These are phyloP conservation scores for Ziziphus jujuba DNA, from an alignment of 306 rosid species.

Conservation along the genomic window DNA sequence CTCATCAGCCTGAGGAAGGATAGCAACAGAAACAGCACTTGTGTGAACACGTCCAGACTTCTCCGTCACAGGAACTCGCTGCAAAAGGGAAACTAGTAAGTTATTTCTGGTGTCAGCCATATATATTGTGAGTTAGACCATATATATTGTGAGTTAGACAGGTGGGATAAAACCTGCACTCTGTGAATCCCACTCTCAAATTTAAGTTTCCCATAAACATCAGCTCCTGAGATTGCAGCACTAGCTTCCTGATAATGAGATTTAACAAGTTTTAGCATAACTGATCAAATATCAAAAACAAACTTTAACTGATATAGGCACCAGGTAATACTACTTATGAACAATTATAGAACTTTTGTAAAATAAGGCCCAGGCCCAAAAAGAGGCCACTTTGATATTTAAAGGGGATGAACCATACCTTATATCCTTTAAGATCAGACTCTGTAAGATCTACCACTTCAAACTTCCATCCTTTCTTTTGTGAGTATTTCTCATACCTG, in stretches of 20 bases:
- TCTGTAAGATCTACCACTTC: constrained; percentile 74
- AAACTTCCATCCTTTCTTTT: constrained; percentile 79
- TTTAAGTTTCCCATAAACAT: constrained; percentile 84
- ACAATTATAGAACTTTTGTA: neutral
- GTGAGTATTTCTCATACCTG: constrained; percentile 89
- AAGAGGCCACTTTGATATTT: constrained; percentile 6
- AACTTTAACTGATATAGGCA: neutral
- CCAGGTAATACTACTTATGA: neutral
- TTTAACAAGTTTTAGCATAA: constrained; percentile 14
- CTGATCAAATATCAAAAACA: neutral
- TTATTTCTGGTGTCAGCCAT: constrained; percentile 12
- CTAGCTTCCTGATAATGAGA: constrained; percentile 68
- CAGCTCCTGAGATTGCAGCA: constrained; percentile 77
- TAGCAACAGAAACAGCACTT: constrained; percentile 95
- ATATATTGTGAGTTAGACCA: constrained; percentile 17
- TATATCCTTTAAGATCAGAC: constrained; percentile 79
- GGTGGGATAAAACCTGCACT: constrained; percentile 67
- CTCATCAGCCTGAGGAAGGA: constrained; percentile 95
- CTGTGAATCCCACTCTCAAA: constrained; percentile 97
- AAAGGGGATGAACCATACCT: constrained; percentile 44
- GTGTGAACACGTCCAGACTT: constrained; percentile 91
- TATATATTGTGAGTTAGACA: constrained; percentile 16
- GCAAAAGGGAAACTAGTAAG: constrained; percentile 30
- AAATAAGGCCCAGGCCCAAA: neutral
- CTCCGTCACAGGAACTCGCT: constrained; percentile 95